These are phyloP conservation scores for Lactarius tabidus DNA, from an alignment of 768 basidiomycete species.

Conservation along the genomic window DNA sequence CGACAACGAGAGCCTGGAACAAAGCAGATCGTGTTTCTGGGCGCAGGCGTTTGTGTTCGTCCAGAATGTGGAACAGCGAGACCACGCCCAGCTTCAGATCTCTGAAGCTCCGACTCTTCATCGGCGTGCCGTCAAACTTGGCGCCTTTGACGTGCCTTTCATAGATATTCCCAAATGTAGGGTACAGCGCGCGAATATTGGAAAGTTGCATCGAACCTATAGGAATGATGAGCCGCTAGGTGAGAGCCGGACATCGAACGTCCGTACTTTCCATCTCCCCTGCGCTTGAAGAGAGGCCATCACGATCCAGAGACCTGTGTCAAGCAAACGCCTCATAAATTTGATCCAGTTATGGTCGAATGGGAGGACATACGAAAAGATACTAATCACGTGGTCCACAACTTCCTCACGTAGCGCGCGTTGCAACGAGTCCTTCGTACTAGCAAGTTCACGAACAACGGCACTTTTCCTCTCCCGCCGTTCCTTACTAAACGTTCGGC, in stretches of 20 bases:
- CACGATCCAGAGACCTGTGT: neutral
- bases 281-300: neutral
- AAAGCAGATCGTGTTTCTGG: neutral
- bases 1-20: neutral
- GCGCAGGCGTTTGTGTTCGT: neutral
- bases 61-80: neutral
- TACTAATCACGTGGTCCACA: neutral
- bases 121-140: neutral
- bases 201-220: neutral
- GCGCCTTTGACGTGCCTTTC: neutral
- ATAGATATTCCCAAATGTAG: neutral
- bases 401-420: neutral
- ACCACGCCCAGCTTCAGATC: neutral
- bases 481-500: neutral
- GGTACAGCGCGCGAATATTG: neutral
- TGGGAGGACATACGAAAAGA: slow-evolving; percentile 1
- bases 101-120: neutral
- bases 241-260: neutral
- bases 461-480: neutral
- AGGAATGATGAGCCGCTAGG: neutral
- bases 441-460: neutral
- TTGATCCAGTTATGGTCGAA: neutral
- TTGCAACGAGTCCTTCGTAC: neutral
- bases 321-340: neutral
- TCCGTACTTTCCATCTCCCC: neutral